Evolutionary conservation across 768 basidiomycete genomes (phyloP).

Genomic region (Pholiota conissans): DNA sequence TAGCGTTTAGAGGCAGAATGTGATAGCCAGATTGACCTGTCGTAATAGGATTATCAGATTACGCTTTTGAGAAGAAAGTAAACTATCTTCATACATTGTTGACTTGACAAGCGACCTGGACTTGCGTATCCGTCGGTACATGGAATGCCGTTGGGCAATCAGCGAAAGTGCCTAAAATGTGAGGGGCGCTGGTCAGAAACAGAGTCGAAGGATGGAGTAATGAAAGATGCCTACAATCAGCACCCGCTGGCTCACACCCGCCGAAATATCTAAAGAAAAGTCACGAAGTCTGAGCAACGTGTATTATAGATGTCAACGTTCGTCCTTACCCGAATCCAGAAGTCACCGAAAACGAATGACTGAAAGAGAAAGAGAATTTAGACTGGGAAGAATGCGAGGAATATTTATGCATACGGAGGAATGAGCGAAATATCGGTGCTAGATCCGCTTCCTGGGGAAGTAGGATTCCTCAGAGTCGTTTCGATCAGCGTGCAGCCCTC

Average conservation of each 20-base stretch:
- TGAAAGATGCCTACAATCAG: conserved; percentile 1
- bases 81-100: conserved; percentile 23
- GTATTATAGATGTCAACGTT: background rate
- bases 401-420: conserved; percentile 24
- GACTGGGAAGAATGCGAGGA: no score
- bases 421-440: conserved; percentile 35
- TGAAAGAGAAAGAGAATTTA: conserved; percentile 12
- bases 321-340: conserved; percentile 27
- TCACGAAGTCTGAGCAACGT: no score
- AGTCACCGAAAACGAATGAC: conserved; percentile 33
- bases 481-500: conserved; percentile 36
- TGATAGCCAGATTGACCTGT: conserved; percentile 6
- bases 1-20: background rate
- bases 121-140: conserved; percentile 23
- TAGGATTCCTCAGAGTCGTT: conserved; percentile 33
- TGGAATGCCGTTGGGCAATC: conserved; percentile 32
- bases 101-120: conserved; percentile 33
- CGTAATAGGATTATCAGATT: background rate
- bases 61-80: background rate
- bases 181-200: background rate
- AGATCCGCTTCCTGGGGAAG: conserved; percentile 30
- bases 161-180: conserved; percentile 22
- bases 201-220: background rate
- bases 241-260: background rate
- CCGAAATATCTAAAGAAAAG: background rate